Evolutionary conservation across 768 basidiomycete species (phyloP), one percentile per base, ranked within the genome.

Genomic region (Mycena pura): DNA sequence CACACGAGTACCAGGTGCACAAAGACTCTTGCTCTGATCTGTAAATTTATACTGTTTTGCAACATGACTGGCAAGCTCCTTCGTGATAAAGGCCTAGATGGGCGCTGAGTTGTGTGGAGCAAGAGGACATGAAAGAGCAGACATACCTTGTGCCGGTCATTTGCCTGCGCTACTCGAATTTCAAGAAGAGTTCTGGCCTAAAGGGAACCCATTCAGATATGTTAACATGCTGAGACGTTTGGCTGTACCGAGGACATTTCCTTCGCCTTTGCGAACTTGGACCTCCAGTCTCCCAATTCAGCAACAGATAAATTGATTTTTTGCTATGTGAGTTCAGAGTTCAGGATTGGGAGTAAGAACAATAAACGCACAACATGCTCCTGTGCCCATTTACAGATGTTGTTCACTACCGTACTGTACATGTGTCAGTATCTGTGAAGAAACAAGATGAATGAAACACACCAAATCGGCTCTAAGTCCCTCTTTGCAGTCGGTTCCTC

Each of bases 361-460:
- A 27, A 56, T 47, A 25, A 56, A 39, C 54, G 17, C 34, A 56
- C 54, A 56, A 47, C 54, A 28, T 47, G 44, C 34, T 38, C 25
- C 2, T 28, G 46, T 47, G 54, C 54, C 54, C 54, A 56, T 56
- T 39, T 27, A 47, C 54, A 56, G n/a, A 56, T 56, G 0, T 56
- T 17, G 22, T 56, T 47, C 54, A 56, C 54, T n/a, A 36, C 27
- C 36, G 27, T 47, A 56, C 54, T 56, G 31, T 36, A 54, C 22
- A 54, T 44, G 52, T 19, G 6, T 53, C 52, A 53, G 41, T 43
- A 53, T 53, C 41, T 24, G 25, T 44, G 54, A 56, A 46, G 54
- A 17, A 57, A 48, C 45, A 48, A 57, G 21, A 54, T 46, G 54
- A 57, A 47, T 46, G 36, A 29, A 57, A 48, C 45, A 24, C 28